These are phyloP conservation scores for Capsicum baccatum DNA, from an alignment of 257 asterid genomes.

Conservation along the genomic window DNA sequence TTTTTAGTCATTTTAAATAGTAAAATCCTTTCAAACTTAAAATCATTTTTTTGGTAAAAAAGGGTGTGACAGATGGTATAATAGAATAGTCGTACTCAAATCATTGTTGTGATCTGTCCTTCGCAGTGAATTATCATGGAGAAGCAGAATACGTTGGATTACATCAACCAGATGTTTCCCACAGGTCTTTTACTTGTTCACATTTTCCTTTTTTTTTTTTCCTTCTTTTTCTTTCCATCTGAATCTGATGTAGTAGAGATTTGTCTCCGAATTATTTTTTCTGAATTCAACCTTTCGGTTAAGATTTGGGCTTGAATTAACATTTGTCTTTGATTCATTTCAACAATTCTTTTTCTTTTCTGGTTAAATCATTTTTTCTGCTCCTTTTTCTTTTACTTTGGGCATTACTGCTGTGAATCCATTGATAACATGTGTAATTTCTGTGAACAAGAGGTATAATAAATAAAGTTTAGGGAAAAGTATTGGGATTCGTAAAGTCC, in stretches of 20 bases:
- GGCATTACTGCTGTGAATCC: not conserved
- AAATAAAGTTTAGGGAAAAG: not conserved
- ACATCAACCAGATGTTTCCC: conserved; percentile 97
- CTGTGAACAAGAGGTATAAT: not conserved
- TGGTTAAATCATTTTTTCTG: not conserved
- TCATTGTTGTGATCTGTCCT: conserved; percentile 12
- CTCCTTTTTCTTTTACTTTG: conserved; percentile 4
- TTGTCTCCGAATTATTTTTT: not conserved
- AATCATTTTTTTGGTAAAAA: no score
- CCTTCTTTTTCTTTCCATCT: not conserved
- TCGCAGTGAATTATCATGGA: conserved; percentile 47
- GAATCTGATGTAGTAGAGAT: not conserved
- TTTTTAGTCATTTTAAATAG: no score
- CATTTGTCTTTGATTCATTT: conserved; percentile 10
- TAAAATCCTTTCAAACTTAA: no score
- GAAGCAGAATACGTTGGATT: conserved; percentile 88
- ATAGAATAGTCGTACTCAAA: not conserved
- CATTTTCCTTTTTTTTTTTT: not conserved
- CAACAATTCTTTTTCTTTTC: not conserved
- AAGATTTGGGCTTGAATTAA: not conserved
- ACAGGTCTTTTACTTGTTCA: conserved; percentile 55
- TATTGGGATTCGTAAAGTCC: conserved; percentile 2
- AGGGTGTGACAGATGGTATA: not conserved
- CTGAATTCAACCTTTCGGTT: not conserved
- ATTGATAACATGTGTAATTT: not conserved